phyloP scores from a whole-genome alignment of 345 rosid genomes.

The Hibiscus tridactylites region DNA sequence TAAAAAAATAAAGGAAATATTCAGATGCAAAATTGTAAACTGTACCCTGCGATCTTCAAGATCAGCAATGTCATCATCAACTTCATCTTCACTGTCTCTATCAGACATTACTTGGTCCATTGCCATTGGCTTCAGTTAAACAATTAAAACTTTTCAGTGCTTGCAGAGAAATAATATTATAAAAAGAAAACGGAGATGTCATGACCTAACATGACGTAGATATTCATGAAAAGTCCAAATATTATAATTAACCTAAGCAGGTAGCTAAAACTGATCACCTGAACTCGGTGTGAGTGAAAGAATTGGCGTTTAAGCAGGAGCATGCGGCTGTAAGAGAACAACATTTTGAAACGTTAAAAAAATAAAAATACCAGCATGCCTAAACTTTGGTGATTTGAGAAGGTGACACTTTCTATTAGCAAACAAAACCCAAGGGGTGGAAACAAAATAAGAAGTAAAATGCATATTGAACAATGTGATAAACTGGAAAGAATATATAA shows the following conservation, averaged over 20 bases:
- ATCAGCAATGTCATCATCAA: conserved; percentile 61
- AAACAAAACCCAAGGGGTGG: neutral
- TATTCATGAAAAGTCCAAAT: conserved; percentile 1
- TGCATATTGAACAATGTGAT: neutral
- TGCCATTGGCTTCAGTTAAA: conserved; percentile 60
- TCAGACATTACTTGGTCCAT: conserved; percentile 67
- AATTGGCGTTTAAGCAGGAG: conserved; percentile 77
- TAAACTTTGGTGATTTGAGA: neutral
- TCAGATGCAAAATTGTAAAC: neutral
- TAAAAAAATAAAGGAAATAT: neutral
- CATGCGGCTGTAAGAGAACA: conserved; percentile 42
- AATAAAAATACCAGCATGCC: neutral
- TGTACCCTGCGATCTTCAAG: conserved; percentile 85
- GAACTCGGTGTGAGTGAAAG: conserved; percentile 93
- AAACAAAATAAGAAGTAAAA: neutral
- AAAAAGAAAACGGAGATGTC: neutral
- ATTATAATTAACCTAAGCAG: neutral
- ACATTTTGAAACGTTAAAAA: neutral
- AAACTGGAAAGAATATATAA: neutral
- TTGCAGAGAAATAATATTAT: neutral
- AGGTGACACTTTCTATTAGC: neutral
- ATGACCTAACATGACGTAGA: neutral
- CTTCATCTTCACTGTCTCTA: conserved; percentile 85
- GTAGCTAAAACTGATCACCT: conserved; percentile 42
- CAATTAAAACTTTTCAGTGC: neutral